A percentile compares a stretch with the other conserved stretches of the same genome.
These are phyloP conservation scores for Pyrrhoderma noxium DNA, from an alignment of 1,284 basidiomycete species.

Conservation along the genomic window DNA sequence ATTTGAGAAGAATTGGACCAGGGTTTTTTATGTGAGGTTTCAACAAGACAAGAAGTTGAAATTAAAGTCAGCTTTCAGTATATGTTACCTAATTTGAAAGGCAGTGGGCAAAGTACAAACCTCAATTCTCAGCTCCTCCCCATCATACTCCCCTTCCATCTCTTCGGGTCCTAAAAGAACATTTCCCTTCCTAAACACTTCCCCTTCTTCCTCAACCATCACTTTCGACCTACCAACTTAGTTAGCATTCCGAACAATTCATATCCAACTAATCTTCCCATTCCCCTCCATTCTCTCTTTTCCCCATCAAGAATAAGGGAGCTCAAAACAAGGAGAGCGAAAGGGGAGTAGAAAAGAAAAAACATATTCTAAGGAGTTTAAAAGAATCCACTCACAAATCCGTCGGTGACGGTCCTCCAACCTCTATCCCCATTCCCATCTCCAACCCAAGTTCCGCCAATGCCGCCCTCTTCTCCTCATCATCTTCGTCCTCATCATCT, in stretches of 20 bases:
- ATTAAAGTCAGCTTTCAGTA: too few species aligned
- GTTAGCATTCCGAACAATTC: too few species aligned
- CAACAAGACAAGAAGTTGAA: background rate
- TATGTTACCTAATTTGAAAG: too few species aligned
- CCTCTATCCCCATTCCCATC: conserved; percentile 27
- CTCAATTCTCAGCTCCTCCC: conserved; percentile 78
- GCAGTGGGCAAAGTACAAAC: conserved; percentile 39
- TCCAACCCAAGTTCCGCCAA: conserved; percentile 25
- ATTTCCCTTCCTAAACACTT: conserved; percentile 85
- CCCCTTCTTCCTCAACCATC: conserved; percentile 85
- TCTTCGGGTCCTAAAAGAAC: conserved; percentile 75
- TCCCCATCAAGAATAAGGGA: too few species aligned
- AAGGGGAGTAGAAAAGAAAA: background rate
- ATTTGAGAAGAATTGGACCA: background rate
- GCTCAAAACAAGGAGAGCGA: background rate
- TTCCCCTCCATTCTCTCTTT: too few species aligned
- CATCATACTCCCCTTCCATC: conserved; percentile 79
- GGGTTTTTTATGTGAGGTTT: background rate
- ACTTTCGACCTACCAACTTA: conserved; percentile 55
- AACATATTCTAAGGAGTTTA: background rate
- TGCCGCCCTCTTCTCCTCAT: conserved; percentile 31
- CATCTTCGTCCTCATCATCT: conserved; percentile 55
- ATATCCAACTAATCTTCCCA: too few species aligned
- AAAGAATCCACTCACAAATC: conserved; percentile 40
- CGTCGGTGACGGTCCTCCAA: conserved; percentile 40